Percentiles rank a stretch among this genome's conserved stretches.
Evolutionary conservation across 2,329 filamentous ascomycete genomes (phyloP).

Genomic region (Arthrinium puccinioides): DNA sequence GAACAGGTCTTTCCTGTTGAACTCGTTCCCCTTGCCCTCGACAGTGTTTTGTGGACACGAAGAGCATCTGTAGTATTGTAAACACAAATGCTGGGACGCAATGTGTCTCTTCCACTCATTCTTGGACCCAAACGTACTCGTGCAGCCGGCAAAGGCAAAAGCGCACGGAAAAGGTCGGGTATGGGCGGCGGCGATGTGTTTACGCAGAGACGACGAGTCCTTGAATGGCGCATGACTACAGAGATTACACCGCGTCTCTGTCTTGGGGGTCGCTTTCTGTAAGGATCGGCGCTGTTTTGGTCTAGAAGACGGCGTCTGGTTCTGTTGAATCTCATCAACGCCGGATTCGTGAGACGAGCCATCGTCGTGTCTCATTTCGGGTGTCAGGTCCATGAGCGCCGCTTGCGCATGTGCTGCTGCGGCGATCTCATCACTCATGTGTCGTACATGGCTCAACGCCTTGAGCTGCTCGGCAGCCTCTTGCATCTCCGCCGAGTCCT

Average conservation of each 20-base stretch:
- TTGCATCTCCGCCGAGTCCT: conserved; percentile 63
- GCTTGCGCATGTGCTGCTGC: conserved; percentile 13
- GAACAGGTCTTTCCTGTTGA: conserved; percentile 94
- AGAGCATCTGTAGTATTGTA: conserved; percentile 59
- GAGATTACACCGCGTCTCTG: conserved; percentile 53
- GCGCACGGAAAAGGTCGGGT: conserved; percentile 76
- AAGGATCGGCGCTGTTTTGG: conserved; percentile 40
- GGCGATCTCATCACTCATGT: conserved; percentile 38
- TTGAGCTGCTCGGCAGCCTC: conserved; percentile 62
- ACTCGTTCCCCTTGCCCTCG: conserved; percentile 49
- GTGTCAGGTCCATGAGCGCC: conserved; percentile 16
- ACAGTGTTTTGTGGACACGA: conserved; percentile 43
- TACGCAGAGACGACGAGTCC: conserved; percentile 57
- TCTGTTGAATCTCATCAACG: conserved; percentile 30
- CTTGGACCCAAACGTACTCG: conserved; percentile 80
- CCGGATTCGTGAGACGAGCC: conserved; percentile 33
- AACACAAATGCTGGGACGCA: conserved; percentile 75
- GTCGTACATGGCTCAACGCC: conserved; percentile 56
- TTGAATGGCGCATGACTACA: conserved; percentile 61
- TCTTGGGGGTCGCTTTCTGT: conserved; percentile 41
- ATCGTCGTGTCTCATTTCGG: conserved; percentile 31
- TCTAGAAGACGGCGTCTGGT: conserved; percentile 25
- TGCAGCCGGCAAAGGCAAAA: conserved; percentile 77
- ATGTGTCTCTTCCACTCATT: conserved; percentile 99
- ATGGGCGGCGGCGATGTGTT: conserved; percentile 61